phyloP scores from a whole-genome alignment of 768 basidiomycete genomes.

The Dioszegia crocea region DNA sequence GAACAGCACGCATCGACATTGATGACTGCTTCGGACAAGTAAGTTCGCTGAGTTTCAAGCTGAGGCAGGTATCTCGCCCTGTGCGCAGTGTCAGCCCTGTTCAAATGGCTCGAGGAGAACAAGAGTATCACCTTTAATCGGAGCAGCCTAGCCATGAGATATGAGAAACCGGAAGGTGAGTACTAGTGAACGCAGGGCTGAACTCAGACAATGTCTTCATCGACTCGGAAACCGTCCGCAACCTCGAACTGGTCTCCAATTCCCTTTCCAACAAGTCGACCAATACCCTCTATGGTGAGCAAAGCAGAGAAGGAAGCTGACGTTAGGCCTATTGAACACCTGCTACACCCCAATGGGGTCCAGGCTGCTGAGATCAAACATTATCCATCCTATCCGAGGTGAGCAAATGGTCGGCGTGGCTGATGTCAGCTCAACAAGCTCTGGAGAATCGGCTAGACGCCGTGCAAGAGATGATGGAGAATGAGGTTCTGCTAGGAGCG shows the following conservation, averaged over 20 bases:
- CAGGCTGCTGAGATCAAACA: slow-evolving; percentile 70
- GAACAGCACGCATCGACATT: slow-evolving; percentile 76
- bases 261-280: slow-evolving; percentile 58
- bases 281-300: slow-evolving; percentile 73
- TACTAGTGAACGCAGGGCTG: background rate
- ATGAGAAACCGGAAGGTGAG: slow-evolving; percentile 64
- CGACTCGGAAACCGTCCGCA: slow-evolving; percentile 79
- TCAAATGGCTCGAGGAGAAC: slow-evolving; percentile 72
- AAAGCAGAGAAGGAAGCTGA: background rate
- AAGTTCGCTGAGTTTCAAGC: slow-evolving; percentile 17
- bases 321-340: slow-evolving; percentile 56
- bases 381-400: slow-evolving; percentile 79
- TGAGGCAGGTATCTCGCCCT: slow-evolving; percentile 74
- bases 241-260: slow-evolving; percentile 84
- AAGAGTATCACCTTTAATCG: slow-evolving; percentile 66
- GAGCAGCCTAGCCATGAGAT: slow-evolving; percentile 50
- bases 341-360: slow-evolving; percentile 88
- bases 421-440: slow-evolving; percentile 3
- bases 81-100: slow-evolving; percentile 76
- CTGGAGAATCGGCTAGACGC: slow-evolving; percentile 67
- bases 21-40: slow-evolving; percentile 76
- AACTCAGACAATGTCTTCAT: slow-evolving; percentile 80
- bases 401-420: background rate
- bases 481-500: background rate
- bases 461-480: slow-evolving; percentile 57